A percentile compares a stretch with the other conserved stretches of the same genome.
Evolutionary conservation across 768 basidiomycete genomes (phyloP).

Genomic region (Candolleomyces aberdarensis): DNA sequence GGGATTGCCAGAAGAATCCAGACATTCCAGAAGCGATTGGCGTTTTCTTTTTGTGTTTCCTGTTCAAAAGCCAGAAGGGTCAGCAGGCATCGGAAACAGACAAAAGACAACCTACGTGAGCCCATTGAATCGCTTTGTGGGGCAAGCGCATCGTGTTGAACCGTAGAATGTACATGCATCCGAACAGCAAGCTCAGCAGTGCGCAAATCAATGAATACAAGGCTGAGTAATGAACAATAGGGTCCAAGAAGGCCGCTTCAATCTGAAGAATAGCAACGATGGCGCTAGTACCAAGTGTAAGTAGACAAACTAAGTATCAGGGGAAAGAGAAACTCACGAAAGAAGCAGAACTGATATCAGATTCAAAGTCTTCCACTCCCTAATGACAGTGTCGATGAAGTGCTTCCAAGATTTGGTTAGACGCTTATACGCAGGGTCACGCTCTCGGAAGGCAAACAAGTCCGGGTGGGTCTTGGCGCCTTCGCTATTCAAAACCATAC

Average conservation of each 20-base stretch:
- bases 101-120: conserved; percentile 26
- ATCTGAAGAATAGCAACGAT: conserved; percentile 31
- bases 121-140: conserved; percentile 59
- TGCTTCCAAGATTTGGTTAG: conserved; percentile 9
- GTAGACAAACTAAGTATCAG: not conserved
- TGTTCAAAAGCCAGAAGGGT: not conserved
- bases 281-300: conserved; percentile 15
- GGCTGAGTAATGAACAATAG: conserved; percentile 51
- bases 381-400: conserved; percentile 12
- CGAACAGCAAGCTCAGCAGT: conserved; percentile 55
- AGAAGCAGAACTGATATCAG: conserved; percentile 12
- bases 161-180: conserved; percentile 59
- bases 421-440: not conserved
- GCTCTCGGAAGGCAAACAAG: not conserved
- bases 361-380: conserved; percentile 15
- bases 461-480: not conserved
- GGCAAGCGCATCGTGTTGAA: conserved; percentile 62
- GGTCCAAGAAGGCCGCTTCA: conserved; percentile 42
- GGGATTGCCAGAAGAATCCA: conserved; percentile 13
- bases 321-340: conserved; percentile 6
- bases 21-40: conserved; percentile 8
- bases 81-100: not conserved
- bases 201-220: conserved; percentile 56
- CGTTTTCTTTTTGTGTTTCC: not conserved
- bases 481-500: conserved; percentile 1